phyloP scores from a whole-genome alignment of 768 basidiomycete species.

The Phanerochaete sordida region DNA sequence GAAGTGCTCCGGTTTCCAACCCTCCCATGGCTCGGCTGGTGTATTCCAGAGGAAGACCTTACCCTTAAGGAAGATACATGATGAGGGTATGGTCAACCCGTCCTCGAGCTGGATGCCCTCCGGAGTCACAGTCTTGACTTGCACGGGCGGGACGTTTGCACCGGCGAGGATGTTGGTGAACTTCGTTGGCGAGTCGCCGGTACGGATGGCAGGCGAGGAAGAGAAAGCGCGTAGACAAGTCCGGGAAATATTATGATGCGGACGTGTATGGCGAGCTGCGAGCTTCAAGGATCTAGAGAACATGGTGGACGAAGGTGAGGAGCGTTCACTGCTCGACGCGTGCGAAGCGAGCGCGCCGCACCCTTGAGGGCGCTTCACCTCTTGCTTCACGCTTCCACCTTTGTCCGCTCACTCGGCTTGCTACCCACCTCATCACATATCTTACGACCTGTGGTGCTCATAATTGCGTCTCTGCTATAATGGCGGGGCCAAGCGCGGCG shows the following conservation, averaged over 20 bases:
- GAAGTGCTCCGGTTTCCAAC: slow-evolving; percentile 74
- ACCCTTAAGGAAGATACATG: slow-evolving; percentile 83
- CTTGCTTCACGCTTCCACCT: not conserved
- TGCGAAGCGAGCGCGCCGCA: not conserved
- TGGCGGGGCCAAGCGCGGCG: slow-evolving; percentile 65
- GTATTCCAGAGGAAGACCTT: slow-evolving; percentile 91
- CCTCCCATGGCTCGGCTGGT: slow-evolving; percentile 56
- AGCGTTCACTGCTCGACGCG: not conserved
- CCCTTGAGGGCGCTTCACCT: not conserved
- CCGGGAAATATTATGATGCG: not conserved
- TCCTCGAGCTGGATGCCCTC: slow-evolving; percentile 71
- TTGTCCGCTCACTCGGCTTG: not conserved
- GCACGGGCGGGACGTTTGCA: slow-evolving; percentile 64
- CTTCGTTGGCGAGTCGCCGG: slow-evolving; percentile 18
- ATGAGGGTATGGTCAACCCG: slow-evolving; percentile 71
- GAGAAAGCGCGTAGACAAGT: not conserved
- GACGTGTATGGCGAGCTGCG: not conserved
- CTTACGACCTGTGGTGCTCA: not conserved
- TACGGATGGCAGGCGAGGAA: not conserved
- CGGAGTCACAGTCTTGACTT: slow-evolving; percentile 62
- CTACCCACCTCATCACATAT: not conserved
- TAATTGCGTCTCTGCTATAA: slow-evolving; percentile 21
- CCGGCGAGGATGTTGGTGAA: slow-evolving; percentile 75
- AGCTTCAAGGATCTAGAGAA: not conserved
- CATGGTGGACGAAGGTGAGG: slow-evolving; percentile 8